Conservation (phyloP, 2,329 filamentous ascomycete genomes). For the Neocucurbitaria cava region DNA sequence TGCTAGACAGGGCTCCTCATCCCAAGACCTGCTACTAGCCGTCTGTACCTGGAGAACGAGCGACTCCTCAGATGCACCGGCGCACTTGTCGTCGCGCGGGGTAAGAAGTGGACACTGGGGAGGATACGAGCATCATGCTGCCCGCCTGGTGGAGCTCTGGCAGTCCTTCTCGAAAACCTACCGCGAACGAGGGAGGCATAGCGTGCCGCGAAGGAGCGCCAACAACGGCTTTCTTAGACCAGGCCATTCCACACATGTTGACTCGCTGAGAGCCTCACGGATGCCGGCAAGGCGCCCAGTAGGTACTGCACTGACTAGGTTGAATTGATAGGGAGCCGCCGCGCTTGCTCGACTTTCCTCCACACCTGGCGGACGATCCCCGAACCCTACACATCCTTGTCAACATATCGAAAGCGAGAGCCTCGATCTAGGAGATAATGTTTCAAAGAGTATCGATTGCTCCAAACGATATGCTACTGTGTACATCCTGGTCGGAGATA, state of each 20-base stretch:
- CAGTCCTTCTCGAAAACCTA: neutral
- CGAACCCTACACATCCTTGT: conserved; percentile 6
- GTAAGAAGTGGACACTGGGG: conserved; percentile 17
- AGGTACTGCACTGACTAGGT: conserved; percentile 5
- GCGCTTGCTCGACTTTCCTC: conserved; percentile 4
- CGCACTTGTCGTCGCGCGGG: conserved; percentile 22
- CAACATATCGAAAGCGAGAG: conserved; percentile 7
- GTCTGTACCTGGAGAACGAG: conserved; percentile 27
- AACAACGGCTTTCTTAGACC: conserved; percentile 4
- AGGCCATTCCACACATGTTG: conserved; percentile 11
- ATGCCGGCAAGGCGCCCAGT: conserved; percentile 22
- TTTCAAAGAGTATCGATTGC: conserved; percentile 9
- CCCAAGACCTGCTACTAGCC: conserved; percentile 17
- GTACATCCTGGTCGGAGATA: conserved; percentile 6
- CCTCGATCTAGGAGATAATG: conserved; percentile 10
- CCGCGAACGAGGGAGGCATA: neutral
- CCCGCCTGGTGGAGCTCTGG: conserved; percentile 2
- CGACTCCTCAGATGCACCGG: conserved; percentile 16
- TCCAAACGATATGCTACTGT: conserved; percentile 18
- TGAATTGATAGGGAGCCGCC: conserved; percentile 12
- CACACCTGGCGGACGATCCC: neutral
- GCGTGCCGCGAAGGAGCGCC: conserved; percentile 3
- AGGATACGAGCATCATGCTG: conserved; percentile 14
- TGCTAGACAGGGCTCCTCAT: conserved; percentile 24
- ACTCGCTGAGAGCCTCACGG: conserved; percentile 28